Conservation (phyloP, 2,329 filamentous ascomycete species). For the Paraconiothyrium brasiliense region DNA sequence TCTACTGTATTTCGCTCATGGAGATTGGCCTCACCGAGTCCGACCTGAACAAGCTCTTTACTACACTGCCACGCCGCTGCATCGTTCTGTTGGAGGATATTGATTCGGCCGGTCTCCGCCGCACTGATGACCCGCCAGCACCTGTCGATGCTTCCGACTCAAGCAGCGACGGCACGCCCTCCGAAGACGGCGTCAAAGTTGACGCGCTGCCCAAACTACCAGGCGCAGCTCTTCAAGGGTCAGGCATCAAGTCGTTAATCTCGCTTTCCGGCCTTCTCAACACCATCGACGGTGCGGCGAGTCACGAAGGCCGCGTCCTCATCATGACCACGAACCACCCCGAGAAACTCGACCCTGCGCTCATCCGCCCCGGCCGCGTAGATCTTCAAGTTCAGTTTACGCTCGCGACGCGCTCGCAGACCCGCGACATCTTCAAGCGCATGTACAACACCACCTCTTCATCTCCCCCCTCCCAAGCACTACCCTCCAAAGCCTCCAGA, state of each 20-base stretch:
- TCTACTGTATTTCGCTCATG: constrained; percentile 57
- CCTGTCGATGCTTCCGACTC: constrained; percentile 10
- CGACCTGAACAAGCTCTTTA: constrained; percentile 61
- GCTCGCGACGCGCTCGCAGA: constrained; percentile 53
- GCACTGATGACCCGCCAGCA: constrained; percentile 40
- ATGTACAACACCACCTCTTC: constrained; percentile 43
- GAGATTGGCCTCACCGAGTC: constrained; percentile 80
- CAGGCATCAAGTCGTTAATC: constrained; percentile 60
- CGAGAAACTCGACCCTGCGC: constrained; percentile 75
- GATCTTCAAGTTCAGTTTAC: constrained; percentile 73
- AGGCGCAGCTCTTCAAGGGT: constrained; percentile 14
- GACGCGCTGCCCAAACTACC: constrained; percentile 22
- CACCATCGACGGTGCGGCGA: constrained; percentile 82
- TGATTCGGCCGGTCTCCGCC: constrained; percentile 56
- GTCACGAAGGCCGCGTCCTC: constrained; percentile 79
- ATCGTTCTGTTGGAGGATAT: constrained; percentile 60
- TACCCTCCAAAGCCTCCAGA: constrained; percentile 1
- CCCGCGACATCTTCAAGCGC: constrained; percentile 54
- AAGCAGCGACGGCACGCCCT: constrained; percentile 16
- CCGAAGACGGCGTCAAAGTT: constrained; percentile 28
- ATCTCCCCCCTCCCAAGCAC: neutral
- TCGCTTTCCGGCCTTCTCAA: constrained; percentile 83
- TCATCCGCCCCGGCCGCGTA: constrained; percentile 77
- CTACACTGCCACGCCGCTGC: constrained; percentile 54
- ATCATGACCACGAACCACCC: constrained; percentile 86